Base-by-base conservation (phyloP, 768 basidiomycete genomes). In the Amanita rubescens region DNA sequence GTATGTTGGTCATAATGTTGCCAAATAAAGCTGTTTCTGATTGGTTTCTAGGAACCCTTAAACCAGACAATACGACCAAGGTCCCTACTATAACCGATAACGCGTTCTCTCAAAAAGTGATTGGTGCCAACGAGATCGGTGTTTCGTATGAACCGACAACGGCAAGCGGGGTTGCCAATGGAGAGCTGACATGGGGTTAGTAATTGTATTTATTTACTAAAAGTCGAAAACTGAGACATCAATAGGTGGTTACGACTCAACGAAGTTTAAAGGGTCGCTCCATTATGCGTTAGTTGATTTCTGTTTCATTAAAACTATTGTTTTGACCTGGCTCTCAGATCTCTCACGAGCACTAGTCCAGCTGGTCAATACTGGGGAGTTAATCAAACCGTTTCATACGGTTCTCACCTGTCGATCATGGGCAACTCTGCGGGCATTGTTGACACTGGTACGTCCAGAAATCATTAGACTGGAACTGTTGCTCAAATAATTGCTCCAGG, bases 11-110 rank as follows among this genome's bases (percentile, higher is more conserved):
- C 27, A 17, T 15, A 46, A 20, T 17, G 3, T 30, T 30, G 27
- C 8, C 49, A 11, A 51, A 14, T 38, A 1, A 41, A 7, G 8
- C 17, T 37, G 11, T 38, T 32, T 4, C 48, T 43, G 48, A 47
- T 24, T 35, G 35, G 1, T 37, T 15, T 34, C 37, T 54, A 66
- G 73, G 66, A 24, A 72, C 72, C 1, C 62, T 75, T 19, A 67
- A 62, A 1, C 66, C 68, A 27, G 68, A 62, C 5, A 56, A 60
- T 2, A 55, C 48, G 30, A 59, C 57, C 2, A 39, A 56, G 19
- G 72, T 82, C 55, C 79, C 79, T 5, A 81, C 82, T 4, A 78
- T 87, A 27, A 80, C 77, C 7, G 77, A 81, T 57, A 82, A 79
- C 59, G 67, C 79, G 12, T 77, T 72, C 61, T 43, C 53, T 6